Percentiles rank a stretch among this genome's conserved stretches.
Evolutionary conservation across 352 stramenopile species (phyloP).

Genomic region (Phytopythium helicoides): DNA sequence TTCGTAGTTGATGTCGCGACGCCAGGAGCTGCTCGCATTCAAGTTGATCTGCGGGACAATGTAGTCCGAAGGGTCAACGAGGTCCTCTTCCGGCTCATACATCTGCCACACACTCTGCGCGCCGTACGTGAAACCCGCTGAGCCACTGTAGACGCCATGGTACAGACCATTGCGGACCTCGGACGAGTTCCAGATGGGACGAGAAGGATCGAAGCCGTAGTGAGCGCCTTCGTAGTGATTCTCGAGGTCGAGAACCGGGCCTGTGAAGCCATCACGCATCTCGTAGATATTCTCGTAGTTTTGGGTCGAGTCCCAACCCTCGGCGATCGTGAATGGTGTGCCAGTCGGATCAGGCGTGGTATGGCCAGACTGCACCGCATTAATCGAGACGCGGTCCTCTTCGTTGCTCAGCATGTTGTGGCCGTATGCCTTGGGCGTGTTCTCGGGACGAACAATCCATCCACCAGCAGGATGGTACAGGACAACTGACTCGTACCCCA

Average conservation of each 20-base stretch:
- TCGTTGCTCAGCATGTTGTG: slow-evolving; percentile 11
- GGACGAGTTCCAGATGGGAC: slow-evolving; percentile 14
- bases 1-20: slow-evolving; percentile 15
- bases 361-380: slow-evolving; percentile 10
- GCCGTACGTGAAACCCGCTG: slow-evolving; percentile 18
- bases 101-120: slow-evolving; percentile 22
- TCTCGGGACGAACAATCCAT: background rate
- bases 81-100: slow-evolving; percentile 15
- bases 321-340: slow-evolving; percentile 7
- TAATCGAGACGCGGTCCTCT: slow-evolving; percentile 6
- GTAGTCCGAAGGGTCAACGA: slow-evolving; percentile 17
- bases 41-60: slow-evolving; percentile 12
- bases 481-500: slow-evolving; percentile 6
- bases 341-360: background rate
- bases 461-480: slow-evolving; percentile 7
- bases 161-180: slow-evolving; percentile 17
- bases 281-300: slow-evolving; percentile 21
- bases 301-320: slow-evolving; percentile 19
- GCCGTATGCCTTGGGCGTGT: slow-evolving; percentile 3
- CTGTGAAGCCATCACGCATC: slow-evolving; percentile 20
- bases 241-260: slow-evolving; percentile 13
- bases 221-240: slow-evolving; percentile 22
- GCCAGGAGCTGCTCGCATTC: slow-evolving; percentile 18
- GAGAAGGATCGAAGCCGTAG: slow-evolving; percentile 5
- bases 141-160: slow-evolving; percentile 15